These are phyloP conservation scores for Phalaenopsis hybrid DNA, from an alignment of 116 monocot genomes.

Conservation along the genomic window DNA sequence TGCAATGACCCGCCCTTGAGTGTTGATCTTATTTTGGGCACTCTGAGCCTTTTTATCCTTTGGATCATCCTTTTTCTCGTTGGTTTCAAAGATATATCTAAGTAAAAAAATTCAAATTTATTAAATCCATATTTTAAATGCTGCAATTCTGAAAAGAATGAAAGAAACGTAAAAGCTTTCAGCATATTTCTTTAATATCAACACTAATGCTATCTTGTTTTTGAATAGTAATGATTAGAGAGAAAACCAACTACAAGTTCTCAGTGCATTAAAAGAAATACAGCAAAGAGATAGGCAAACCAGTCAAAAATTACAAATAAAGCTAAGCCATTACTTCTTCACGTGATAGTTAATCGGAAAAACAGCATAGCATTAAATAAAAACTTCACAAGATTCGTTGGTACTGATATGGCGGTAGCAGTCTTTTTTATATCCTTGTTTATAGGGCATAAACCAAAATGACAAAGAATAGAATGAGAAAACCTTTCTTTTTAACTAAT, in stretches of 20 bases:
- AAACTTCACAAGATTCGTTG: not conserved
- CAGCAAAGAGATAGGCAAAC: not conserved
- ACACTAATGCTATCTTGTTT: not conserved
- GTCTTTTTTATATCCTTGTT: too few relatives aligned
- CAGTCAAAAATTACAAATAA: not conserved
- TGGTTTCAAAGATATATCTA: slow-evolving; percentile 83
- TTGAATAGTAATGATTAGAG: not conserved
- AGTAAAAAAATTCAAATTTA: not conserved
- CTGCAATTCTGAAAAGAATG: not conserved
- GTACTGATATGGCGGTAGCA: too few relatives aligned
- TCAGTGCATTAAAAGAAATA: not conserved
- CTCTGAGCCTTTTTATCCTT: slow-evolving; percentile 52
- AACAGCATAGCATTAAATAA: not conserved
- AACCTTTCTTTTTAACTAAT: not conserved
- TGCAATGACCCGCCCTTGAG: slow-evolving; percentile 59
- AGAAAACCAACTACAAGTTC: not conserved
- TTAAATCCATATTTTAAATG: not conserved
- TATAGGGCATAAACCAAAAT: not conserved
- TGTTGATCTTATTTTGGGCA: slow-evolving; percentile 29
- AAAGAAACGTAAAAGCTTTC: not conserved
- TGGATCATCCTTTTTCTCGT: slow-evolving; percentile 52
- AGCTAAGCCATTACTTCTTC: not conserved
- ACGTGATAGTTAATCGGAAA: not conserved
- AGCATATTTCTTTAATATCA: not conserved
- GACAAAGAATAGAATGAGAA: not conserved